Percentiles rank a stretch among this genome's conserved stretches.
Conservation (phyloP, 805 yeast species). For the Pichia manshurica region DNA sequence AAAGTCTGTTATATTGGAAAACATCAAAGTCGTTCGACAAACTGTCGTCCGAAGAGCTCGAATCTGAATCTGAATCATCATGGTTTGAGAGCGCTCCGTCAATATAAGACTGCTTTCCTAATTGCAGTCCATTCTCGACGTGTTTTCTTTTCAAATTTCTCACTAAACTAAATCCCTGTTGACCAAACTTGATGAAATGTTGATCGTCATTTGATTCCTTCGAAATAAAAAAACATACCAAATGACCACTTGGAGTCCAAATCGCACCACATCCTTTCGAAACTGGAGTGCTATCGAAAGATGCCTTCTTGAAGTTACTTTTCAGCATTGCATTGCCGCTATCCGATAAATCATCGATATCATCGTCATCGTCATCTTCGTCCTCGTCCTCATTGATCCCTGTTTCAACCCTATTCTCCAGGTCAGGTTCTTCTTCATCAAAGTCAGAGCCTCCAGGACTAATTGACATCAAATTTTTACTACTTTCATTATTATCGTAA, state of each 20-base stretch:
- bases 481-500: background rate
- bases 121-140: constrained; percentile 20
- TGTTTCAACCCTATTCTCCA: constrained; percentile 28
- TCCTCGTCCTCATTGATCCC: constrained; percentile 24
- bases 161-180: constrained; percentile 44
- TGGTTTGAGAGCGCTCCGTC: constrained; percentile 13
- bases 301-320: constrained; percentile 20
- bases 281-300: constrained; percentile 76
- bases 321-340: constrained; percentile 4
- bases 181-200: constrained; percentile 44
- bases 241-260: constrained; percentile 74
- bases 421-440: constrained; percentile 34
- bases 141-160: constrained; percentile 27
- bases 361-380: constrained; percentile 19
- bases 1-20: constrained; percentile 48
- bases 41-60: constrained; percentile 47
- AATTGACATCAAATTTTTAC: background rate
- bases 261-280: constrained; percentile 92
- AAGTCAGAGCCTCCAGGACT: constrained; percentile 4
- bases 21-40: constrained; percentile 65
- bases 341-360: constrained; percentile 24
- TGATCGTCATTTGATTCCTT: constrained; percentile 39
- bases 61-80: constrained; percentile 27
- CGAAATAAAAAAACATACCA: constrained; percentile 77
- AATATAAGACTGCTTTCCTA: background rate